These are phyloP conservation scores for Meyerozyma elateridarum DNA, from an alignment of 1,139 yeast species.

Conservation along the genomic window DNA sequence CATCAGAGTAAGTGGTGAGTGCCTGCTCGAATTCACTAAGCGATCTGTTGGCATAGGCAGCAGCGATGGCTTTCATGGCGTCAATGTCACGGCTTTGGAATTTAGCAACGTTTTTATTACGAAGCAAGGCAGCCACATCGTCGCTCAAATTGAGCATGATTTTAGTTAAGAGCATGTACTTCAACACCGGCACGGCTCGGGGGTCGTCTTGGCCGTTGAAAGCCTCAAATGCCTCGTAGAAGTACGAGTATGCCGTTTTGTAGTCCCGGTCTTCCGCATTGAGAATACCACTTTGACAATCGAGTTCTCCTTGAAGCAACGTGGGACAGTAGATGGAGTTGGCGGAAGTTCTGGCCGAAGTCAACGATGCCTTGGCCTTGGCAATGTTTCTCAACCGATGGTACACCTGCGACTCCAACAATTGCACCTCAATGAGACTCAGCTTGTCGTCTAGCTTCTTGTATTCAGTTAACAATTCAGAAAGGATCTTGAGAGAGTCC, in stretches of 20 bases:
- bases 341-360: conserved; percentile 95
- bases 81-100: conserved; percentile 72
- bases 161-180: conserved; percentile 88
- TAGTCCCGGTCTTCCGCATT: conserved; percentile 97
- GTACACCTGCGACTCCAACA: conserved; percentile 84
- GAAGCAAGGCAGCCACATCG: conserved; percentile 75
- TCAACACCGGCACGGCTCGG: conserved; percentile 72
- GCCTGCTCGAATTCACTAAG: conserved; percentile 86
- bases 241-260: conserved; percentile 92
- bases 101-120: conserved; percentile 75
- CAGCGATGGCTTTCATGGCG: conserved; percentile 91
- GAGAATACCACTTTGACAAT: conserved; percentile 90
- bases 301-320: conserved; percentile 89
- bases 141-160: conserved; percentile 87
- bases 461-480: conserved; percentile 72
- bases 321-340: conserved; percentile 95
- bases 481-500: conserved; percentile 70
- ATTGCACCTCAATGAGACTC: conserved; percentile 90
- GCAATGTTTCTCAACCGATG: conserved; percentile 90
- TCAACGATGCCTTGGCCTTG: conserved; percentile 88
- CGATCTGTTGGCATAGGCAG: conserved; percentile 86
- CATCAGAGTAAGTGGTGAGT: conserved; percentile 63
- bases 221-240: conserved; percentile 92
- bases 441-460: conserved; percentile 94
- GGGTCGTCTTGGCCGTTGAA: conserved; percentile 60